phyloP scores from a whole-genome alignment of 495 filamentous ascomycete genomes.

The Podospora pseudopauciseta region DNA sequence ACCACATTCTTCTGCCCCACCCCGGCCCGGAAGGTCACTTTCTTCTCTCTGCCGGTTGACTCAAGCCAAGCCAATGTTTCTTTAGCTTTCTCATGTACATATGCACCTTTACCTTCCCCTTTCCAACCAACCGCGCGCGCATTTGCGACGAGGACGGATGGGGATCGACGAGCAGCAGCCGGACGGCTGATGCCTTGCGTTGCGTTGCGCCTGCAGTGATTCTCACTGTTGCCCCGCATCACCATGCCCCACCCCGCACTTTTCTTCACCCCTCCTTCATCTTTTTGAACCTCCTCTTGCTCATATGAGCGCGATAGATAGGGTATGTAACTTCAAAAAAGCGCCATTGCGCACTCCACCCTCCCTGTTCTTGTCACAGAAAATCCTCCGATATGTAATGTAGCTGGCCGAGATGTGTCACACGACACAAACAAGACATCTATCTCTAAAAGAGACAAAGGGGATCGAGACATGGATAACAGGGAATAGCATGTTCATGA shows the following conservation, averaged over 20 bases:
- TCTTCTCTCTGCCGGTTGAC: background rate
- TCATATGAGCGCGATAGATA: background rate
- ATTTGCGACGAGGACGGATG: background rate
- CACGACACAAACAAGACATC: background rate
- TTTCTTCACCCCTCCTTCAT: background rate
- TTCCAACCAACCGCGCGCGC: background rate
- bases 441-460: background rate
- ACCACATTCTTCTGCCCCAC: background rate
- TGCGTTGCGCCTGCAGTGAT: background rate
- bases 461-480: background rate
- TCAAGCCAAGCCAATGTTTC: background rate
- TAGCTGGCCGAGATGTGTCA: background rate
- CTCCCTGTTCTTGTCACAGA: background rate
- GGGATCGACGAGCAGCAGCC: no score
- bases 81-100: background rate
- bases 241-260: background rate
- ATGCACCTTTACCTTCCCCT: background rate
- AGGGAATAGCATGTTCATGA: no score
- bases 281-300: background rate
- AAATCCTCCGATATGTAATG: background rate
- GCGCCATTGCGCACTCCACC: background rate
- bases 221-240: background rate
- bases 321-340: background rate
- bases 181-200: background rate
- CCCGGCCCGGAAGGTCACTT: background rate